Conservation (phyloP, 2,329 filamentous ascomycete genomes). For the Fusarium udum region DNA sequence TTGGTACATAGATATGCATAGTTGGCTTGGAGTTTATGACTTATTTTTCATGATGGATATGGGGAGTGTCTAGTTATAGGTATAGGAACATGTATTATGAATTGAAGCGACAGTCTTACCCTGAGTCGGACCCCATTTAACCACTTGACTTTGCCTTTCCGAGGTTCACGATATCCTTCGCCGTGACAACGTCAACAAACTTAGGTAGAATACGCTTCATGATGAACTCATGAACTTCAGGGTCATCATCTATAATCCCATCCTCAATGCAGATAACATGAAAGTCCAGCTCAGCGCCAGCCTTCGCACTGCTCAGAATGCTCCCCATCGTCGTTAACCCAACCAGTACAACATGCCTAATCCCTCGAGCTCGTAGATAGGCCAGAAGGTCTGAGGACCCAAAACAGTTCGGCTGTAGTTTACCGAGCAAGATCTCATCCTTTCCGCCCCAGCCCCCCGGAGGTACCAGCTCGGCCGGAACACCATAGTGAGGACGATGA, state of each 20-base stretch:
- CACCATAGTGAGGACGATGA: neutral
- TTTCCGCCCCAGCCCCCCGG: neutral
- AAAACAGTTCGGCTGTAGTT: neutral
- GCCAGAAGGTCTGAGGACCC: neutral
- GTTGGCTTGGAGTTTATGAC: neutral
- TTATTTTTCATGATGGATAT: neutral
- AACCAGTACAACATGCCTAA: neutral
- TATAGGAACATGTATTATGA: neutral
- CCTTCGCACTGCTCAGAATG: neutral
- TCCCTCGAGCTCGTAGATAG: neutral
- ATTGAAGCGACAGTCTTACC: fast-evolving
- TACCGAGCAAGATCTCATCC: neutral
- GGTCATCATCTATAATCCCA: neutral
- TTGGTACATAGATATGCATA: conserved; percentile 27
- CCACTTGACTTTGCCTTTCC: neutral
- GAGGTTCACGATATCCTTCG: neutral
- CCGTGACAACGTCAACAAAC: neutral
- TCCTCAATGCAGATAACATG: neutral
- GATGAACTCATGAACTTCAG: neutral
- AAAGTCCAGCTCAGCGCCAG: neutral
- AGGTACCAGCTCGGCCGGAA: neutral
- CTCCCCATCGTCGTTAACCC: neutral
- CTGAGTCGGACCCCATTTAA: fast-evolving
- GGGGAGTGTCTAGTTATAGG: fast-evolving
- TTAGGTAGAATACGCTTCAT: neutral